Conservation (phyloP, 345 rosid species). For the Chamaenerion angustifolium region DNA sequence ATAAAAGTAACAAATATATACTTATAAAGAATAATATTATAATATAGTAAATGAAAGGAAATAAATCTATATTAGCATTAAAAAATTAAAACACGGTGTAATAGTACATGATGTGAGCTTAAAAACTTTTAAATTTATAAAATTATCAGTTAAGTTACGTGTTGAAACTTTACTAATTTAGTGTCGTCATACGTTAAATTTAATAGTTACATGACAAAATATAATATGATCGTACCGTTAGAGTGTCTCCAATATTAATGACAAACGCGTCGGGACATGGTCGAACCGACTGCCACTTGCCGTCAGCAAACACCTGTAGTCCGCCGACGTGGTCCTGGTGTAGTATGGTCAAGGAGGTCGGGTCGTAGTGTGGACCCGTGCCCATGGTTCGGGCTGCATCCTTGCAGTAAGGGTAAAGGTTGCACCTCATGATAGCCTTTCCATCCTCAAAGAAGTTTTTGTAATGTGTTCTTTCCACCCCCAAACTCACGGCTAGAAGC, state of each 20-base stretch:
- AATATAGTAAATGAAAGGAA: too few relatives aligned
- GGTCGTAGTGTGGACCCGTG: slow-evolving; percentile 86
- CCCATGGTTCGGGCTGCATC: slow-evolving; percentile 47
- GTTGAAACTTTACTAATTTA: too few relatives aligned
- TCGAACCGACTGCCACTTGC: slow-evolving; percentile 44
- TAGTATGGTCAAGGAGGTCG: slow-evolving; percentile 68
- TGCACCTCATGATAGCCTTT: slow-evolving; percentile 50
- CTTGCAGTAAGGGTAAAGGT: slow-evolving; percentile 55
- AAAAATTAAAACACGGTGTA: too few relatives aligned
- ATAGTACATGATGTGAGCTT: too few relatives aligned
- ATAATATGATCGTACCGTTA: slow-evolving; percentile 31
- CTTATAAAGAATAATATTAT: too few relatives aligned
- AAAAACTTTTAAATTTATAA: too few relatives aligned
- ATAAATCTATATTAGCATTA: too few relatives aligned
- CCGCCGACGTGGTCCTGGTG: slow-evolving; percentile 79
- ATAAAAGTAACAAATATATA: too few relatives aligned
- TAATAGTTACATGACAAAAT: too few relatives aligned
- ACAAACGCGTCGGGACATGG: slow-evolving; percentile 54
- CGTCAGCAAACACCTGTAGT: slow-evolving; percentile 48
- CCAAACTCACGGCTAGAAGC: slow-evolving; percentile 37
- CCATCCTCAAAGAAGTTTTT: slow-evolving; percentile 36
- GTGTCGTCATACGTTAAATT: too few relatives aligned
- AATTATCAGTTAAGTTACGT: too few relatives aligned
- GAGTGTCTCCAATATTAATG: slow-evolving; percentile 69
- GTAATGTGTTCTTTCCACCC: slow-evolving; percentile 24